Base-by-base conservation (phyloP, 169 alveolate species). In the Plasmodium reichenowi region DNA sequence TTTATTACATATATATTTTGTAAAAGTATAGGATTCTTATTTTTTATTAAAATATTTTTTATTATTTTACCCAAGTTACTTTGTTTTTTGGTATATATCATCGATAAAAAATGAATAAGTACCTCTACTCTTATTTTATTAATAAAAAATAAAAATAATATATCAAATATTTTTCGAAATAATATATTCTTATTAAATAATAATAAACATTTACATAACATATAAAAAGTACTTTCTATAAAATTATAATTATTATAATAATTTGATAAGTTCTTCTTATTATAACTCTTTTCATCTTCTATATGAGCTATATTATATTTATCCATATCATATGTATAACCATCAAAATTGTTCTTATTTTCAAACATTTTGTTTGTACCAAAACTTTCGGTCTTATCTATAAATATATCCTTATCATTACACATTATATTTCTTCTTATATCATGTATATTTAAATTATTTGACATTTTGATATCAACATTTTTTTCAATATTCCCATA, bases 71-170 rank as follows among this genome's bases (percentile, higher is more conserved):
- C 43, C 17, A 68, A 59, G 3, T 50, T 64, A 22, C 17, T n/a
- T 22, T 68, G 66, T 56, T 56, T 38, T 8, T 66, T 67, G 24
- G 56, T 58, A 50, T 56, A 83, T 48, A 70, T 43, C 10, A 68
- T 13, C 3, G 71, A 48, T n/a, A 83, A 24, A 50, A 83, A 68
- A 1, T 29, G 54, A 22, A 10, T 6, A 13, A 67, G 17, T 24
- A 50, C 17, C 17, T 83, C 85, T 6, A 32, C 47, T 8, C 59
- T 50, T 12, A 83, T 68, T 68, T 63, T 52, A 26, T 54, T 15
- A 9, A 83, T 68, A 29, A 83, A 83, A 15, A 60, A 68, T 43
- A 68, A 60, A 83, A 83, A 83, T 63, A 83, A 68, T 17, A 83
- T 20, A 43, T 83, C 91, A 45, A 83, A 83, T 17, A 83, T 32